These are phyloP conservation scores for Fusarium sp. DNA, from an alignment of 2,329 filamentous ascomycete genomes.

Conservation along the genomic window DNA sequence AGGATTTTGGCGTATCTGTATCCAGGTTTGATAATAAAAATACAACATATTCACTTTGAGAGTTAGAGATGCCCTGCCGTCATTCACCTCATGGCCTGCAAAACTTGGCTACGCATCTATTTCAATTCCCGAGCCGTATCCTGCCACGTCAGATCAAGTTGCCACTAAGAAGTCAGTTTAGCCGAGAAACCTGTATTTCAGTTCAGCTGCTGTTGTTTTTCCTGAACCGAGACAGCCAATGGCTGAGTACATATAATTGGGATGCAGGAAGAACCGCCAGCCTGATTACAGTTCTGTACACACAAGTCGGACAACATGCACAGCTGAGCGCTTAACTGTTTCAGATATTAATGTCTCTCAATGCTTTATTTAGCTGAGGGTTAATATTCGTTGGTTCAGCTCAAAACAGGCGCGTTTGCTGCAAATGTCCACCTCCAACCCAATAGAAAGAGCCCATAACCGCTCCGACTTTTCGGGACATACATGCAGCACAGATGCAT, in stretches of 20 bases:
- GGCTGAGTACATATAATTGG: neutral
- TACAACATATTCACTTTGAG: neutral
- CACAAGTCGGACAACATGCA: neutral
- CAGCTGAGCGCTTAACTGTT: neutral
- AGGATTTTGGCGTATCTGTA: neutral
- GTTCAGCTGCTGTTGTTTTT: neutral
- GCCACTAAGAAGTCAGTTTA: neutral
- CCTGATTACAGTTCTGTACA: neutral
- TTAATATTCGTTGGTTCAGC: neutral
- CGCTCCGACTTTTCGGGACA: neutral
- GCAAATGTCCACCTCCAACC: neutral
- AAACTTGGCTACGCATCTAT: neutral
- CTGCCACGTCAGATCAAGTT: neutral
- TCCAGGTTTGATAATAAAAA: neutral
- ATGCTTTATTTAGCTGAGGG: neutral
- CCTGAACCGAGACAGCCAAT: neutral
- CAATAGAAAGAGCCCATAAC: neutral
- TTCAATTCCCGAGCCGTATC: neutral
- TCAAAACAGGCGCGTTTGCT: neutral
- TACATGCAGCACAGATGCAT: neutral
- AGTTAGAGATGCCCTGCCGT: neutral
- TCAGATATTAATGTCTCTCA: neutral
- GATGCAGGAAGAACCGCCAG: neutral
- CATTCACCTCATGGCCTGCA: neutral
- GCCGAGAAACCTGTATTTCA: neutral